These are phyloP conservation scores for Ambrosia trifida DNA, from an alignment of 129 eudicot species.

Conservation along the genomic window DNA sequence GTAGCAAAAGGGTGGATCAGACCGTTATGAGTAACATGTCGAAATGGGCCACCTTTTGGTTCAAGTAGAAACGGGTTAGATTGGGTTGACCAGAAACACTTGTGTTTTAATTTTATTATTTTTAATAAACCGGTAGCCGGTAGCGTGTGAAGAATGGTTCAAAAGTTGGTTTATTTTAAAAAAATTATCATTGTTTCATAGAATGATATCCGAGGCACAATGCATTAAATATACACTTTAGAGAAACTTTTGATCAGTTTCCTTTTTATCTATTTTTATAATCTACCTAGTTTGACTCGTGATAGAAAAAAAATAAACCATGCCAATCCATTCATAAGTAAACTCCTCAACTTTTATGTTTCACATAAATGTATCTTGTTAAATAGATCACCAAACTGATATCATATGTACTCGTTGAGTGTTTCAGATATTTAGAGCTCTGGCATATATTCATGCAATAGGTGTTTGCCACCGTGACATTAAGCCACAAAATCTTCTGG, in stretches of 20 bases:
- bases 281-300: not conserved
- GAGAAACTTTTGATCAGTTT: constrained; percentile 1
- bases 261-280: not conserved
- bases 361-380: not conserved
- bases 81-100: not conserved
- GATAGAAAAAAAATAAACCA: not conserved
- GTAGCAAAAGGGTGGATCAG: not conserved
- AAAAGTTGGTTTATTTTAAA: not conserved
- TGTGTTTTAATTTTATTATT: not conserved
- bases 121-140: not conserved
- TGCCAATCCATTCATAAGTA: not conserved
- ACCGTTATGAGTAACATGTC: not conserved
- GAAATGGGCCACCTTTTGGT: not conserved
- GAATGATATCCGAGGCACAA: not conserved
- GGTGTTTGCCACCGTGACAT: constrained; percentile 83
- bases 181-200: not conserved
- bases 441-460: constrained; percentile 72
- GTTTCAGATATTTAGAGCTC: constrained; percentile 64
- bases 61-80: not conserved
- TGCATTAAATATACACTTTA: not conserved
- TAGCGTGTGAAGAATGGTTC: not conserved
- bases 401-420: not conserved
- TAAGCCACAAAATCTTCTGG: constrained; percentile 74
- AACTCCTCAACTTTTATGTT: not conserved
- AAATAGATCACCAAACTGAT: constrained; percentile 20